These are phyloP conservation scores for Sambucus nigra DNA, from an alignment of 129 eudicot species.

Conservation along the genomic window DNA sequence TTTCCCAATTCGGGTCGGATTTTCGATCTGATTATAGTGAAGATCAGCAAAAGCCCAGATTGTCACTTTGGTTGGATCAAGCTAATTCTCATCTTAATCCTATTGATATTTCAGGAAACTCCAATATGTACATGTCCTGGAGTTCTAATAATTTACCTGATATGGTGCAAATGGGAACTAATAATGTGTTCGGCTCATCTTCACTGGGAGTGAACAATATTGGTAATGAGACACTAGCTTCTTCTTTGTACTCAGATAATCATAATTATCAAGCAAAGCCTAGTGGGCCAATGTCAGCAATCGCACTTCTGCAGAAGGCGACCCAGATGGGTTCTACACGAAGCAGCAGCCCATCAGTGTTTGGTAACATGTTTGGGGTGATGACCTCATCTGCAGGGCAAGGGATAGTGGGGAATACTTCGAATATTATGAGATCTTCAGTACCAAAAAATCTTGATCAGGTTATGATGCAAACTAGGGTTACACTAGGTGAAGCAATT, in stretches of 20 bases:
- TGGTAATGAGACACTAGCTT: not conserved
- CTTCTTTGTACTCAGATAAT: constrained; percentile 38
- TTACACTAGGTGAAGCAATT: constrained; percentile 23
- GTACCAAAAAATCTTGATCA: constrained; percentile 15
- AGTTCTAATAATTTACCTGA: constrained; percentile 33
- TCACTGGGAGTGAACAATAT: constrained; percentile 19
- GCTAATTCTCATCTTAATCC: constrained; percentile 46
- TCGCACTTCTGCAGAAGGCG: constrained; percentile 86
- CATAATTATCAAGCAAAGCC: constrained; percentile 34
- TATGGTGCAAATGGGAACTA: constrained; percentile 36
- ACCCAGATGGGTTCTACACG: constrained; percentile 96
- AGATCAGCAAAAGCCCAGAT: constrained; percentile 51
- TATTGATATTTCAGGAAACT: constrained; percentile 26
- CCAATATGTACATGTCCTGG: constrained; percentile 41
- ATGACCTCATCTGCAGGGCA: constrained; percentile 50
- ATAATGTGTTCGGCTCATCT: constrained; percentile 46
- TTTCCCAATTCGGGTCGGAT: constrained; percentile 35
- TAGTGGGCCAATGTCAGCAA: constrained; percentile 74
- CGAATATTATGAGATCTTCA: constrained; percentile 8
- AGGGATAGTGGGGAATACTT: too few species aligned
- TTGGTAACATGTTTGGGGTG: constrained; percentile 56
- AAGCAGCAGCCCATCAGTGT: constrained; percentile 47
- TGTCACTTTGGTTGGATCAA: constrained; percentile 78
- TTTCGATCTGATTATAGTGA: too few species aligned
- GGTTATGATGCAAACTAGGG: constrained; percentile 23